Evolutionary conservation across 1,284 basidiomycete species (phyloP), one percentile per base, ranked within the genome.

Genomic region (Inonotus hispidus): DNA sequence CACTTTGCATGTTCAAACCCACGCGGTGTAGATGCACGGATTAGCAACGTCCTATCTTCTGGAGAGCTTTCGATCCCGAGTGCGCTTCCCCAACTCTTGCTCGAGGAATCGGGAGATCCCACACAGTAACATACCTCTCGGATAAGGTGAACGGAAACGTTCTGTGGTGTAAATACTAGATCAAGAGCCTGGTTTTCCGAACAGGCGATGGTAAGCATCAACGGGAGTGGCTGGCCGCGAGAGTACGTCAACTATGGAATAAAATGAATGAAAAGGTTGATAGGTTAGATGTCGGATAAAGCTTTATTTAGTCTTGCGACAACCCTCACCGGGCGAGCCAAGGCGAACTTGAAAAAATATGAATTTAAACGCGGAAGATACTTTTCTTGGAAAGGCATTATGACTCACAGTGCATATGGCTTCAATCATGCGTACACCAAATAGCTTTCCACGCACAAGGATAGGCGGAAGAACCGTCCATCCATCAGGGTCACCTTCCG

Each of bases 141-240:
- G 37, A 75, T 72, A 21, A 83, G 72, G 27, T 71, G 68, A n/a
- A 79, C 73, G 29, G 70, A 66, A 37, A 79, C 69, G n/a, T 77
- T 73, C 23, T 68, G 70, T 29, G 79, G 76, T 13, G 68, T 67
- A 1, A 77, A 74, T 27, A 82, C 70, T n/a, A 76, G 67, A 61
- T 81, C 75, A n/a, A 82, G 72, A 13, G 71, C 72, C 43, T 74
- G 71, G 2, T 67, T 57, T 60, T 82, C 77, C 35, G 65, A 61
- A 47, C 74, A 73, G 64, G 76, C 74, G 14, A 82, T 59, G 3
- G 71, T 72, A 53, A 82, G 63, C 63, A 72, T 74, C 61, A 76
- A 77, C 49, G 81, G 80, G 46, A 82, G 68, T 21, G 75, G 73
- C 27, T 74, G 76, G 38, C 81, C 81, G 62, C 80, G 74, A 23